Conservation (phyloP, 129 eudicot genomes). For the Flaveria bidentis region DNA sequence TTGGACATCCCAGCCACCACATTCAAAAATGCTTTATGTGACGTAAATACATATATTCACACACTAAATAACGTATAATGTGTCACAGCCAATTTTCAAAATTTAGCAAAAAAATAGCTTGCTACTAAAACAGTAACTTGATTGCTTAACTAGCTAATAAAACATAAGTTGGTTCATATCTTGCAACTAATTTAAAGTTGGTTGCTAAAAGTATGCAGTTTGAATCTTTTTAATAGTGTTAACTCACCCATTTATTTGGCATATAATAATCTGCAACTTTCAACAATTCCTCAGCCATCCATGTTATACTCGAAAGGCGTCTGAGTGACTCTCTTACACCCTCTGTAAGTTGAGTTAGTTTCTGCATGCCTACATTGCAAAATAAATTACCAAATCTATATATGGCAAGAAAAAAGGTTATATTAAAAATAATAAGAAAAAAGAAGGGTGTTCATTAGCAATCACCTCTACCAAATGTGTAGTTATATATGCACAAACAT, state of each 20-base stretch:
- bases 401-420: background rate
- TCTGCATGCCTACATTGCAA: constrained; percentile 69
- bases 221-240: background rate
- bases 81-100: background rate
- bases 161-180: background rate
- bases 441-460: background rate
- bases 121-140: background rate
- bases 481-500: constrained; percentile 75
- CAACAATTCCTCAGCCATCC: constrained; percentile 91
- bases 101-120: background rate
- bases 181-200: background rate
- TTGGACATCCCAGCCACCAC: background rate
- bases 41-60: background rate
- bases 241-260: constrained; percentile 90
- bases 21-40: background rate
- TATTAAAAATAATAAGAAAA: background rate
- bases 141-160: background rate
- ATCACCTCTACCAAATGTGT: constrained; percentile 79
- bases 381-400: constrained; percentile 18
- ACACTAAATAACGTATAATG: background rate
- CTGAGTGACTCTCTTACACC: constrained; percentile 84
- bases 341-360: constrained; percentile 69
- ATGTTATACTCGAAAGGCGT: constrained; percentile 66
- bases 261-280: constrained; percentile 78
- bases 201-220: background rate